Percentiles rank a stretch among this genome's conserved stretches.
These are phyloP conservation scores for Scalesia atractyloides DNA, from an alignment of 129 eudicot species.

Conservation along the genomic window DNA sequence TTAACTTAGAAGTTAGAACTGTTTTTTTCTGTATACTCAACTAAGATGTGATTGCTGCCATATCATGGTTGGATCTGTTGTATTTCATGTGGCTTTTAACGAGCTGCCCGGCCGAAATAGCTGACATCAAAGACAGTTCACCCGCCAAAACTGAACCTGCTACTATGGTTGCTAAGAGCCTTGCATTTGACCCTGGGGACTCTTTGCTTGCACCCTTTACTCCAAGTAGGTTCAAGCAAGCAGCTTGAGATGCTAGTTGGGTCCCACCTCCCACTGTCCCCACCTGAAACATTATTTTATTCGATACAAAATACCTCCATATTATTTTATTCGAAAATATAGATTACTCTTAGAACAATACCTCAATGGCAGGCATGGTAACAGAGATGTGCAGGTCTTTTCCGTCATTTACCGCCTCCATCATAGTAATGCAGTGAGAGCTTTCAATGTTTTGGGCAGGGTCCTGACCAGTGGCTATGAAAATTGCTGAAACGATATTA, in stretches of 20 bases:
- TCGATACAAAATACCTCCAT: neutral
- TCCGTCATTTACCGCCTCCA: slow-evolving; percentile 67
- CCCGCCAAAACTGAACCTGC: slow-evolving; percentile 79
- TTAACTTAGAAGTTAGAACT: slow-evolving; percentile 25
- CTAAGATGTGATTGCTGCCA: slow-evolving; percentile 44
- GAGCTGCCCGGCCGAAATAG: slow-evolving; percentile 70
- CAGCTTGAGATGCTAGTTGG: slow-evolving; percentile 70
- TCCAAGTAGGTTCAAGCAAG: slow-evolving; percentile 70
- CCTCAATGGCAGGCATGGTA: slow-evolving; percentile 82
- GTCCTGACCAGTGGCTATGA: slow-evolving; percentile 78
- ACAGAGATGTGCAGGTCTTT: slow-evolving; percentile 70
- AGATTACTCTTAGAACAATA: slow-evolving; percentile 9
- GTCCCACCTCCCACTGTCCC: slow-evolving; percentile 84
- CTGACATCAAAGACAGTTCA: slow-evolving; percentile 73
- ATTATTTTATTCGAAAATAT: neutral
- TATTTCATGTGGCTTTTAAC: slow-evolving; percentile 83
- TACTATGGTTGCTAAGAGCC: slow-evolving; percentile 62
- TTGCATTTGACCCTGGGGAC: slow-evolving; percentile 68
- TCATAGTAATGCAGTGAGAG: slow-evolving; percentile 77
- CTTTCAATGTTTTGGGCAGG: slow-evolving; percentile 79
- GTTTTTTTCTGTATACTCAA: slow-evolving; percentile 21
- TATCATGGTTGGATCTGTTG: slow-evolving; percentile 64
- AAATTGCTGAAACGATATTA: slow-evolving; percentile 69
- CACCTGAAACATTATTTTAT: slow-evolving; percentile 33
- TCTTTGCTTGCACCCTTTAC: slow-evolving; percentile 66